phyloP scores from a whole-genome alignment of 768 basidiomycete genomes.

The Favolaschia claudopus region DNA sequence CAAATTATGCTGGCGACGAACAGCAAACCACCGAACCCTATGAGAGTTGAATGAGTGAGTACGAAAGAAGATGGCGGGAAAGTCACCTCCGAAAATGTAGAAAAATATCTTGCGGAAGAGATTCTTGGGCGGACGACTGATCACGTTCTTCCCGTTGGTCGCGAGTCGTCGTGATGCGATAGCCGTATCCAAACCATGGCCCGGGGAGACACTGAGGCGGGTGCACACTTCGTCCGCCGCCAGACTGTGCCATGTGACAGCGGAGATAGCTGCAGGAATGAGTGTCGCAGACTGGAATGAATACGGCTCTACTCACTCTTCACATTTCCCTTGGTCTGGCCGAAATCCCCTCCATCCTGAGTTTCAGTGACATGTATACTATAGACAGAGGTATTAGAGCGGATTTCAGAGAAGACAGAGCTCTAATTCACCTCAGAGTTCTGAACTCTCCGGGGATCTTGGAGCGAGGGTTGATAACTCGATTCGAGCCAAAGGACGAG shows the following conservation, averaged over 20 bases:
- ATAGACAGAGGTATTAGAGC: neutral
- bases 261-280: slow-evolving; percentile 41
- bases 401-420: neutral
- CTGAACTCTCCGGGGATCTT: slow-evolving; percentile 34
- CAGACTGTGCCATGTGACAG: slow-evolving; percentile 58
- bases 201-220: slow-evolving; percentile 52
- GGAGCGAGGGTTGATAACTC: slow-evolving; percentile 14
- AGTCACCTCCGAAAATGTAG: slow-evolving; percentile 57
- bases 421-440: slow-evolving; percentile 31
- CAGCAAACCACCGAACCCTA: slow-evolving; percentile 55
- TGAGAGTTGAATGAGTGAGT: neutral
- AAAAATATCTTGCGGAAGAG: slow-evolving; percentile 51
- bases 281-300: too few relatives aligned
- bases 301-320: slow-evolving; percentile 24
- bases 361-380: slow-evolving; percentile 38
- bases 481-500: slow-evolving; percentile 1
- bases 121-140: slow-evolving; percentile 57
- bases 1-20: slow-evolving; percentile 57
- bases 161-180: slow-evolving; percentile 56
- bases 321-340: slow-evolving; percentile 15
- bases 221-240: slow-evolving; percentile 47
- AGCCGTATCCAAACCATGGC: slow-evolving; percentile 54
- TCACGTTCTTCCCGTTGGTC: slow-evolving; percentile 56
- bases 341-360: slow-evolving; percentile 24
- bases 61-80: neutral